Base-by-base conservation (phyloP, 2,329 filamentous ascomycete genomes). In the Calonectria hawksworthii region DNA sequence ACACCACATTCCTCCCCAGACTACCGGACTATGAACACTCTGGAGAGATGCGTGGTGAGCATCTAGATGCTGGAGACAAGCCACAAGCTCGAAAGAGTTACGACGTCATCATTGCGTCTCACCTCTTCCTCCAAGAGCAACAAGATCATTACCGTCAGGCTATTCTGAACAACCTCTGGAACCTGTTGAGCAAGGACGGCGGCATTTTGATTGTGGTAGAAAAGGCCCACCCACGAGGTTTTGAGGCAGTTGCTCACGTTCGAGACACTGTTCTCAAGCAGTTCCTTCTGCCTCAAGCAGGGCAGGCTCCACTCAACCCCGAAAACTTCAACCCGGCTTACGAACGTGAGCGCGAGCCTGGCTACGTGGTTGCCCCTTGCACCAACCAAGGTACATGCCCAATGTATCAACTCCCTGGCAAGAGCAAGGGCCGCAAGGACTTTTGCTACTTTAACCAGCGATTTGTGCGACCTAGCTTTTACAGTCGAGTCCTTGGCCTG, bases 391-490 rank as follows among this genome's bases (percentile, higher is more conserved):
- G 89, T 11, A 89, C 90, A 72, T 99, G 97, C 79, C 97, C 97
- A 0, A 98, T 99, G 94, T 98, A 98, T 83, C 88, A 90, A 26
- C 88, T 89, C 0, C 90, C 93, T 0, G 95, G 96, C 0, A 88
- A 93, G 69, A 92, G 91, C 69, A 87, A 87, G 34, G 95, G 96
- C 8, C 92, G 96, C 70, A 96, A 96, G 80, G 96, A 99, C 82
- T 97, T 94, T 82, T 99, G 97, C 85, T 94, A 94, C 84, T 99
- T 99, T 84, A 91, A 89, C 76, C 97, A 99, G 86, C 92, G 97
- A 61, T 99, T 95, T 83, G 94, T 96, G 66, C 92, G 96, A 0
- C 97, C 97, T 0, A 87, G 89, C 0, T 98, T 96, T 84, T 89
- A 98, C 70, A 95, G 98, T 83, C 90, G 90, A 61, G 90, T 99